phyloP scores from a whole-genome alignment of 192 early-diverging fungal genomes.

The Podila verticillata region DNA sequence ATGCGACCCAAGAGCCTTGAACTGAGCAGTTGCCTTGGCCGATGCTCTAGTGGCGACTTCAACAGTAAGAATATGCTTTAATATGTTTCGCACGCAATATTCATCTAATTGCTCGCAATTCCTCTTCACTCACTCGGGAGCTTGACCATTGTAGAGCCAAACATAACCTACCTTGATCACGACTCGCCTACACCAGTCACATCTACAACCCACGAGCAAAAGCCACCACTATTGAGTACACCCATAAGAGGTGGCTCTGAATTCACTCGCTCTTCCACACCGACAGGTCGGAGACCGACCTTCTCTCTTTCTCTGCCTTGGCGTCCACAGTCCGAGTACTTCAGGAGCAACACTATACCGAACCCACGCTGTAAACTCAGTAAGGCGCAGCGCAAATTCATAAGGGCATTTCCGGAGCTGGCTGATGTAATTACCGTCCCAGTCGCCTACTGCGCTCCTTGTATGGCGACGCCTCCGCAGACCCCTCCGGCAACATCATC shows the following conservation, averaged over 20 bases:
- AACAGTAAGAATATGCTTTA: not conserved
- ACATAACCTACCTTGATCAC: too few species aligned
- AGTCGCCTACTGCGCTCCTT: slow-evolving; percentile 18
- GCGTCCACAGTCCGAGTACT: slow-evolving; percentile 25
- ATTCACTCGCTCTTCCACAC: not conserved
- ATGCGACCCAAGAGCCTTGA: slow-evolving; percentile 35
- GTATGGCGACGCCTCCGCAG: slow-evolving; percentile 18
- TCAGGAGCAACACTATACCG: not conserved
- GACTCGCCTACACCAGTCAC: not conserved
- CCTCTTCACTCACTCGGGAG: too few species aligned
- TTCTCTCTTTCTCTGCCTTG: slow-evolving; percentile 28
- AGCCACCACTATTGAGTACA: not conserved
- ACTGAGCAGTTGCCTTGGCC: slow-evolving; percentile 10
- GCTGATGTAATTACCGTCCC: slow-evolving; percentile 14
- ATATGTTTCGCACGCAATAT: not conserved
- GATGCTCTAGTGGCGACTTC: slow-evolving; percentile 2
- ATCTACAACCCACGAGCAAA: not conserved
- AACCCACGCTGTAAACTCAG: not conserved
- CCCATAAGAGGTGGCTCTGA: not conserved
- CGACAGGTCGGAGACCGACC: not conserved
- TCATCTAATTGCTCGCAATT: too few species aligned
- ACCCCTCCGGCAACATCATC: slow-evolving; percentile 8
- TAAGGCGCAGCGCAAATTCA: slow-evolving; percentile 19
- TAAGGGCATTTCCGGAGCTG: slow-evolving; percentile 24
- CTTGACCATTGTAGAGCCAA: too few species aligned